Evolutionary conservation across 164 flowering plant species (phyloP).

Genomic region (Brasenia schreberi): DNA sequence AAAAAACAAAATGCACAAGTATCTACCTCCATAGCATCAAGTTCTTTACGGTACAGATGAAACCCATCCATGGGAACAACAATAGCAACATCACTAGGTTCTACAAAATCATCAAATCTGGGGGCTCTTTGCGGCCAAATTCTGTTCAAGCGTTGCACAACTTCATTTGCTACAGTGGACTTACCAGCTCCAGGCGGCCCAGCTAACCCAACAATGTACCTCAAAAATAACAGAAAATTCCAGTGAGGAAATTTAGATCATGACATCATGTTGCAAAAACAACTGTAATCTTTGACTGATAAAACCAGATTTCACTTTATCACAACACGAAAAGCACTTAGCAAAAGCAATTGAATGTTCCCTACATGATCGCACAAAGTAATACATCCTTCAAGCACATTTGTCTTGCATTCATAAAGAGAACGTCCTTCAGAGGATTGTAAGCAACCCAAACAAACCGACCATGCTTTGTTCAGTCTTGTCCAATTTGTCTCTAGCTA

Average conservation of each 20-base stretch:
- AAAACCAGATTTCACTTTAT: no score
- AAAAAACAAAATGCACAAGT: not conserved
- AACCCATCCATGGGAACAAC: conserved; percentile 97
- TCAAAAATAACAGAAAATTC: conserved; percentile 8
- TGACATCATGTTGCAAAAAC: no score
- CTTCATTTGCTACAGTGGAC: conserved; percentile 72
- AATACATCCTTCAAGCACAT: no score
- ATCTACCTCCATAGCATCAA: conserved; percentile 84
- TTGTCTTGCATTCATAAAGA: no score
- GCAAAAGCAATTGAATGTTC: no score
- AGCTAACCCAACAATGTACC: conserved; percentile 77
- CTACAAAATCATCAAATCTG: conserved; percentile 38
- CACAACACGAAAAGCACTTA: no score
- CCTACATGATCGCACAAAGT: no score
- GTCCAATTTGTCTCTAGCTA: no score
- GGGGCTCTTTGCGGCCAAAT: conserved; percentile 55
- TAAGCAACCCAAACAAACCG: no score
- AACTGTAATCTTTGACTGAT: no score
- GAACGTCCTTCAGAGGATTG: no score
- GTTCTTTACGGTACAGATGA: conserved; percentile 83
- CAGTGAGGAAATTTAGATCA: not conserved
- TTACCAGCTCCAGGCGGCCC: conserved; percentile 99
- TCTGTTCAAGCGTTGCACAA: conserved; percentile 49
- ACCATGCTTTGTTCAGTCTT: no score
- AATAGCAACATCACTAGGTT: conserved; percentile 55